Percentiles rank a stretch among this genome's conserved stretches.
These are phyloP conservation scores for Schoenoplectus tabernaemontani DNA, from an alignment of 202 grass and related monocot species.

Conservation along the genomic window DNA sequence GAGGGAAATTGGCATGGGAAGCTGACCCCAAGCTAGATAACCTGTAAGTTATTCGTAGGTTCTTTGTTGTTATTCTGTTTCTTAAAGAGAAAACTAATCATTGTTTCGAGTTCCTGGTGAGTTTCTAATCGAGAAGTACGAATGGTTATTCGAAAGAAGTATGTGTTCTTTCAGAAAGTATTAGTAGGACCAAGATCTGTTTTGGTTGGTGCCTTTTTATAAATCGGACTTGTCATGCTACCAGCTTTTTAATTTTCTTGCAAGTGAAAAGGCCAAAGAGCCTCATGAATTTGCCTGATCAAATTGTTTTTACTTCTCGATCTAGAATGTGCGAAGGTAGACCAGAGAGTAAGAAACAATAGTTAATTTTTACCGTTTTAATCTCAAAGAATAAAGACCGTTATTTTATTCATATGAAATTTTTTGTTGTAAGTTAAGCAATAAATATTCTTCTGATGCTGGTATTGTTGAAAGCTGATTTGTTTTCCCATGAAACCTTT, in stretches of 20 bases:
- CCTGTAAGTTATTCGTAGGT: not conserved
- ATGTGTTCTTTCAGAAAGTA: not conserved
- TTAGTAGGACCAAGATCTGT: not conserved
- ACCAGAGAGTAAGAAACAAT: not conserved
- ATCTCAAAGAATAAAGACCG: too few relatives aligned
- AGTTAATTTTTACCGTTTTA: too few relatives aligned
- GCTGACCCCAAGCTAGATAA: not conserved
- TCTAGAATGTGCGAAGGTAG: not conserved
- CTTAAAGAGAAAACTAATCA: not conserved
- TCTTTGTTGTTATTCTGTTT: not conserved
- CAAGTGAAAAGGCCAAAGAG: not conserved
- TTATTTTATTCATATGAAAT: not conserved
- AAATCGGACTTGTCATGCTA: not conserved
- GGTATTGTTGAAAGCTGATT: not conserved
- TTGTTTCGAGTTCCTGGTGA: not conserved
- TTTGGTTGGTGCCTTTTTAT: not conserved
- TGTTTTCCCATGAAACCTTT: not conserved
- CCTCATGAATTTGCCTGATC: not conserved
- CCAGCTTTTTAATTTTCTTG: not conserved
- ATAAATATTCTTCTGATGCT: not conserved
- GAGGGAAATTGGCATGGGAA: not conserved
- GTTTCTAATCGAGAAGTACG: not conserved
- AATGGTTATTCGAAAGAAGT: not conserved
- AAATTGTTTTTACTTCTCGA: not conserved
- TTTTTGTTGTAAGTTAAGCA: not conserved